Evolutionary conservation across 768 basidiomycete genomes (phyloP).

Genomic region (Boletus speciosus): DNA sequence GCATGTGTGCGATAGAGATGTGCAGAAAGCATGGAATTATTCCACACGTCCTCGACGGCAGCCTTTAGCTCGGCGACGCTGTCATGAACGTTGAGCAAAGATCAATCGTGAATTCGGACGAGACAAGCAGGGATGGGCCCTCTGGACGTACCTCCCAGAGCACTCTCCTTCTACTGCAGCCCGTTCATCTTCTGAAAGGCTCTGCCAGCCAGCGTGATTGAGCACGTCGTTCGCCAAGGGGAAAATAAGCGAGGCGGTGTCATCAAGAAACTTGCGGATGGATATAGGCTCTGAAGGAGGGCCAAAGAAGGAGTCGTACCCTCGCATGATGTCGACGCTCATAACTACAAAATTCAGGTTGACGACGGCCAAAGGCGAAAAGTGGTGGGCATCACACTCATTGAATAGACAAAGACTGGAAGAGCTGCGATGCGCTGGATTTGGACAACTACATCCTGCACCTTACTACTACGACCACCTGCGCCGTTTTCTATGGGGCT

Average conservation of each 20-base stretch:
- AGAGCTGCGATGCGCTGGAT: too few relatives aligned
- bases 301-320: constrained; percentile 55
- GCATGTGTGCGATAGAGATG: constrained; percentile 56
- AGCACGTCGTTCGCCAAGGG: constrained; percentile 8
- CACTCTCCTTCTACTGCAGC: constrained; percentile 40
- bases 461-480: too few relatives aligned
- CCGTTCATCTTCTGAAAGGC: constrained; percentile 25
- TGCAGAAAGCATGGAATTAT: constrained; percentile 54
- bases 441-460: too few relatives aligned
- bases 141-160: constrained; percentile 32
- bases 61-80: constrained; percentile 54
- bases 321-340: constrained; percentile 27
- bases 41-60: constrained; percentile 45
- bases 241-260: constrained; percentile 20
- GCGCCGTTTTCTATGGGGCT: too few relatives aligned
- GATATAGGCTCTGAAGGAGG: constrained; percentile 58
- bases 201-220: constrained; percentile 21
- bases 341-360: neutral
- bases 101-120: neutral
- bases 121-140: neutral
- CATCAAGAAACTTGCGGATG: constrained; percentile 43
- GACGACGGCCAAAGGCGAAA: neutral
- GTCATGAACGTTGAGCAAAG: constrained; percentile 1
- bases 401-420: neutral
- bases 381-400: neutral